Evolutionary conservation across 306 rosid species (phyloP), one percentile per base, ranked within the genome.

Genomic region (Vachellia pachyceras): DNA sequence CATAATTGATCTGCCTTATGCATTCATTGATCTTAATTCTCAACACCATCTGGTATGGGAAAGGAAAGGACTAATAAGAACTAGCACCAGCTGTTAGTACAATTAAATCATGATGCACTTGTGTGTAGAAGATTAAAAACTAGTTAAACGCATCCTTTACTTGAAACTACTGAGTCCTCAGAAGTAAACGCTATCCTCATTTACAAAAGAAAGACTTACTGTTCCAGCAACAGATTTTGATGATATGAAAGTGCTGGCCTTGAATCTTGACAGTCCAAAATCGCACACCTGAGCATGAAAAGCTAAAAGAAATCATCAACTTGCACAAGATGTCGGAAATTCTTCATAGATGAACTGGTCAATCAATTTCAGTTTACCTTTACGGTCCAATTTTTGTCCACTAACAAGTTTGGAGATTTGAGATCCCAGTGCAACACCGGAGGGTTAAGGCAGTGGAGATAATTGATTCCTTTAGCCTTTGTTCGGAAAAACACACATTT

Each of bases 151-250:
- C 66, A 36, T 66, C 39, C 55, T 33, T 63, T 36, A 50, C 10
- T 60, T 55, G 58, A 68, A n/a, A n/a, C n/a, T n/a, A n/a, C n/a
- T n/a, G n/a, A n/a, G n/a, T n/a, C n/a, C 52, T 50, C 64, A 11
- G 5, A 3, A 77, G 58, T 15, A 18, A 52, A n/a, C 12, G 47
- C 61, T 46, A 77, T 77, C 63, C 76, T 12, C 55, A 42, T 55
- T 35, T 4, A 77, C 14, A 55, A 20, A 71, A 15, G 14, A 41
- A 57, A 87, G 75, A 81, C 90, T 83, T 89, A 95, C 99, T 75
- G 99, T 95, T 87, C 99, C 99, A 6, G 98, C 97, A 66, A 95
- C 98, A 45, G 98, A 91, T 84, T 95, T 95, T 7, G 99, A 95
- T 42, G 99, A 83, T 84, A 95, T 85, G 86, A 89, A 95, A 69